Conservation (phyloP, 2,329 filamentous ascomycete species). For the Sclerotinia spermophila region DNA sequence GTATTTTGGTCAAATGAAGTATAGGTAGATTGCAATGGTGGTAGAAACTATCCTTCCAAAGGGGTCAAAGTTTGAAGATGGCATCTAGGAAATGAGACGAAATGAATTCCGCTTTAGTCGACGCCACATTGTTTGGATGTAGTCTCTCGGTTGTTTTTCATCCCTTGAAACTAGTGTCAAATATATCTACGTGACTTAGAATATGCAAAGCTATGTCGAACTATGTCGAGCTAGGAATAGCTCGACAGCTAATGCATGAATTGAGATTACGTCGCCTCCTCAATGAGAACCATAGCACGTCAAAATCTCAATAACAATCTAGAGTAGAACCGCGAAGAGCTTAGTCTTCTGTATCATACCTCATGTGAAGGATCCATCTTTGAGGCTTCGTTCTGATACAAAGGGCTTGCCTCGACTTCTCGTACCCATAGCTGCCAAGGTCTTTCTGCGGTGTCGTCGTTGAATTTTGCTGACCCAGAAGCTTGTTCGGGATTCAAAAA, state of each 20-base stretch:
- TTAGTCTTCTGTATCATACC: background rate
- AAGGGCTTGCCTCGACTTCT: constrained; percentile 31
- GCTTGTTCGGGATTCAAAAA: constrained; percentile 28
- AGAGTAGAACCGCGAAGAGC: background rate
- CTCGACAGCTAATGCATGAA: background rate
- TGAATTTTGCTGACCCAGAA: constrained; percentile 32
- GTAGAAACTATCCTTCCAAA: background rate
- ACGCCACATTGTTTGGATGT: constrained; percentile 2
- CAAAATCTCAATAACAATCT: background rate
- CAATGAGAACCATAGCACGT: constrained; percentile 5
- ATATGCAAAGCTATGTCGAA: background rate
- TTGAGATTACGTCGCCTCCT: background rate
- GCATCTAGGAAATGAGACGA: background rate
- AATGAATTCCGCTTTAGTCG: background rate
- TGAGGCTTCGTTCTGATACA: constrained; percentile 27
- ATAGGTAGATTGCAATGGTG: background rate
- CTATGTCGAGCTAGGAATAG: background rate
- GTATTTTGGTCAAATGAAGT: background rate
- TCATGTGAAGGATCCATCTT: background rate
- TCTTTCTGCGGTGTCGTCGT: constrained; percentile 31
- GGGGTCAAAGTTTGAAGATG: background rate
- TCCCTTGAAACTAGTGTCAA: background rate
- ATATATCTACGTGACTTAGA: background rate
- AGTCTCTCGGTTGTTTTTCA: background rate
- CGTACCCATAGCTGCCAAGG: constrained; percentile 36